A percentile compares a stretch with the other conserved stretches of the same genome.
Conservation (phyloP, 2,329 filamentous ascomycete genomes). For the Lachnellula hyalina region DNA sequence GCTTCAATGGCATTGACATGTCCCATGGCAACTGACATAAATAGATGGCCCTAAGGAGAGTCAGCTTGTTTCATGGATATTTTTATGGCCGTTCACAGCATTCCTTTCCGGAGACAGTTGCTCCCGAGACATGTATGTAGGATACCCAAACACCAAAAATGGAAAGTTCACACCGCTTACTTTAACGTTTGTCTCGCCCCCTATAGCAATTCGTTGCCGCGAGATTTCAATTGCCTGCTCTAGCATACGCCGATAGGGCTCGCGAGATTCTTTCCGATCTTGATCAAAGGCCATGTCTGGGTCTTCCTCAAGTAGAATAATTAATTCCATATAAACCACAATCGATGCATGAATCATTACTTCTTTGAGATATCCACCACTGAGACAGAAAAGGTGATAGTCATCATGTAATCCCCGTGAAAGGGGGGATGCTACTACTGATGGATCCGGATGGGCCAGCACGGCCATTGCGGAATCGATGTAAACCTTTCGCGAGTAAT, state of each 20-base stretch:
- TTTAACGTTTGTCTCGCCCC: slow-evolving; percentile 41
- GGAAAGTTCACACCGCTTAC: too few relatives aligned
- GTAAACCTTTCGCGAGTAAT: slow-evolving; percentile 44
- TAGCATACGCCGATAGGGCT: slow-evolving; percentile 31
- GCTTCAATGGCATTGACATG: slow-evolving; percentile 34
- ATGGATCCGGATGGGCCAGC: slow-evolving; percentile 10
- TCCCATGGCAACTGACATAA: slow-evolving; percentile 36
- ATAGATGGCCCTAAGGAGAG: slow-evolving; percentile 29
- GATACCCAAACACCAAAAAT: too few relatives aligned
- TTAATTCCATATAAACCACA: slow-evolving; percentile 41
- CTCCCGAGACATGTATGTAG: too few relatives aligned
- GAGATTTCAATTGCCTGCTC: slow-evolving; percentile 26
- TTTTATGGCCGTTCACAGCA: too few relatives aligned
- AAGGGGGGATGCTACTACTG: background rate
- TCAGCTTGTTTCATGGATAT: too few relatives aligned
- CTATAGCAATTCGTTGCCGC: slow-evolving; percentile 33
- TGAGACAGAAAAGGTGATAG: slow-evolving; percentile 30
- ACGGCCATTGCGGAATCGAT: slow-evolving; percentile 38
- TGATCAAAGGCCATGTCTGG: slow-evolving; percentile 26
- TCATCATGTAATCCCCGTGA: slow-evolving; percentile 2
- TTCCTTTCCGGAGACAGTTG: too few relatives aligned
- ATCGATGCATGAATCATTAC: slow-evolving; percentile 36
- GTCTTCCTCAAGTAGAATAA: slow-evolving; percentile 12
- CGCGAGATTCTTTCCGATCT: slow-evolving; percentile 25
- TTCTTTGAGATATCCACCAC: slow-evolving; percentile 39